A percentile compares a stretch with the other conserved stretches of the same genome.
phyloP scores from a whole-genome alignment of 257 asterid genomes.

The Cynanchum wilfordii region DNA sequence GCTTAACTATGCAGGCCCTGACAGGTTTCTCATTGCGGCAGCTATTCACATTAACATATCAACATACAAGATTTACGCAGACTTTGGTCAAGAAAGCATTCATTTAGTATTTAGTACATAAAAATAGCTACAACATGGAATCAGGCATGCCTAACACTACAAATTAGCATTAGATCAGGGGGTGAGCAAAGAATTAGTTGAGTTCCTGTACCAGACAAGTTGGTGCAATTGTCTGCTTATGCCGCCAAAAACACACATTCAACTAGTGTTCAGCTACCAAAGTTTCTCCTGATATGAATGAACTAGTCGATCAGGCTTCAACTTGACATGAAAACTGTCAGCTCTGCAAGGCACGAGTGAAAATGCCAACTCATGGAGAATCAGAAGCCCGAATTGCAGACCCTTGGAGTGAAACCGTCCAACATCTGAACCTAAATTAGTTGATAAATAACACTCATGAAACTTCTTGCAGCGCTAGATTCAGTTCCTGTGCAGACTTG shows the following conservation, averaged over 20 bases:
- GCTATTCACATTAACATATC: background rate
- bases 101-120: background rate
- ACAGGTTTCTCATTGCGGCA: background rate
- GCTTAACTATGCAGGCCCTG: background rate
- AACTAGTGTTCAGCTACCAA: conserved; percentile 5
- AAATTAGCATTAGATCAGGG: conserved; percentile 8
- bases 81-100: background rate
- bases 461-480: conserved; percentile 75
- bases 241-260: conserved; percentile 1
- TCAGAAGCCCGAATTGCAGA: conserved; percentile 1
- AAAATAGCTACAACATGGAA: conserved; percentile 13
- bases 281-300: conserved; percentile 1
- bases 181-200: conserved; percentile 11
- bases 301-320: conserved; percentile 18
- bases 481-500: conserved; percentile 82
- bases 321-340: conserved; percentile 15
- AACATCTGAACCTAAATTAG: conserved; percentile 14
- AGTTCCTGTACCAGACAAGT: conserved; percentile 18
- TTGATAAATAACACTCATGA: conserved; percentile 35
- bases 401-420: conserved; percentile 10
- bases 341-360: conserved; percentile 8
- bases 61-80: conserved; percentile 5
- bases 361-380: conserved; percentile 4
- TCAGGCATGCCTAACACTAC: conserved; percentile 12
- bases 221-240: conserved; percentile 12